These are phyloP conservation scores for Gyromitra esculenta DNA, from an alignment of 2,329 filamentous ascomycete genomes.

Conservation along the genomic window DNA sequence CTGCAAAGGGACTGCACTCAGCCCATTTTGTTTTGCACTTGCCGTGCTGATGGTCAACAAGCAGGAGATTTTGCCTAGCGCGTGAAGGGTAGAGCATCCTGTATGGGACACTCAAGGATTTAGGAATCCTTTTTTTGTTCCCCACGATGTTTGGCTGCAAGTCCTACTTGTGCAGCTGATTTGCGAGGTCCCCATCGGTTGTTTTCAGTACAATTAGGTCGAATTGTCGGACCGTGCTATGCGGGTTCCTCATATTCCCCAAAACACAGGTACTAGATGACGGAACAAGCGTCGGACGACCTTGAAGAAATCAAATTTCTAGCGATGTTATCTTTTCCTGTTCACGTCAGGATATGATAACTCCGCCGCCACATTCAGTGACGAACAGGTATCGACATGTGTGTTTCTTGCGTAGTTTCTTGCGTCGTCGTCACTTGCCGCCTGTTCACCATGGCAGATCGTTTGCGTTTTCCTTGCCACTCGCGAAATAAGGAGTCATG, in stretches of 20 bases:
- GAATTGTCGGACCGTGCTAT: conserved; percentile 33
- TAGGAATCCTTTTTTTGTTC: conserved; percentile 41
- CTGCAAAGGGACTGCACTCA: conserved; percentile 46
- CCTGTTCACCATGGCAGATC: conserved; percentile 33
- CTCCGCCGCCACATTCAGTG: conserved; percentile 33
- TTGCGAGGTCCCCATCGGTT: conserved; percentile 41
- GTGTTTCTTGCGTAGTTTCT: conserved; percentile 35
- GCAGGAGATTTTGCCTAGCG: conserved; percentile 42
- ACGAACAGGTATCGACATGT: conserved; percentile 35
- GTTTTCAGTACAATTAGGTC: conserved; percentile 34
- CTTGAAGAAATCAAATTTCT: conserved; percentile 38
- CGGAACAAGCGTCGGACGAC: conserved; percentile 23
- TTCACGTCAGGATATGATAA: conserved; percentile 40
- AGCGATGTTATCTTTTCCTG: conserved; percentile 12
- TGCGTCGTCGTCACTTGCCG: conserved; percentile 42
- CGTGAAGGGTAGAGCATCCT: conserved; percentile 47
- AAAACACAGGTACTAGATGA: conserved; percentile 45
- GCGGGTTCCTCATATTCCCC: conserved; percentile 34
- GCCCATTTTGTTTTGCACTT: conserved; percentile 49
- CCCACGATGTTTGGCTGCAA: conserved; percentile 49
- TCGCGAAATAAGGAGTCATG: conserved; percentile 35
- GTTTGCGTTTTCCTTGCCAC: conserved; percentile 34
- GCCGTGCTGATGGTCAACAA: conserved; percentile 43
- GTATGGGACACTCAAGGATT: conserved; percentile 43
- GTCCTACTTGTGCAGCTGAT: conserved; percentile 34